These are phyloP conservation scores for Lactarius pseudohatsudake DNA, from an alignment of 768 basidiomycete species.

Conservation along the genomic window DNA sequence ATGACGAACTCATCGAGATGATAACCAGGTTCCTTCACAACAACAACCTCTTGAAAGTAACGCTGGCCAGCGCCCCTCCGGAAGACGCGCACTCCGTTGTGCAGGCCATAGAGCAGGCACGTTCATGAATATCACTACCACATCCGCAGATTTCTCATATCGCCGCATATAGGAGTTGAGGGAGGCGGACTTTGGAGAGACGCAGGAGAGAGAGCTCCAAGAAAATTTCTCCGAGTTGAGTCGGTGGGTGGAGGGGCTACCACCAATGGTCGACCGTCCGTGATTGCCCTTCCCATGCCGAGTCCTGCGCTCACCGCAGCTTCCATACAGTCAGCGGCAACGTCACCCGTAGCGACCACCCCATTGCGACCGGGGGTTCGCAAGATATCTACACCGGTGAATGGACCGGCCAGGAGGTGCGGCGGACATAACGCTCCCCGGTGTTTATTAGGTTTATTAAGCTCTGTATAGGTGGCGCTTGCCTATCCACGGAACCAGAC, in stretches of 20 bases:
- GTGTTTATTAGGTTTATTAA: not conserved
- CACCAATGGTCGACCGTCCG: conserved; percentile 28
- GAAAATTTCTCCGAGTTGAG: conserved; percentile 26
- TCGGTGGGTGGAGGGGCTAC: conserved; percentile 20
- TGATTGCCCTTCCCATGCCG: not conserved
- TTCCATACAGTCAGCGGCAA: conserved; percentile 21
- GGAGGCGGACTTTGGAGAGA: conserved; percentile 17
- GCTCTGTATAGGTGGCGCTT: conserved; percentile 10
- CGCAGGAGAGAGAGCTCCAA: conserved; percentile 24
- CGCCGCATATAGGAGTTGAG: conserved; percentile 14
- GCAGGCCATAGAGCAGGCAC: conserved; percentile 25
- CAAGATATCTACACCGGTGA: conserved; percentile 28
- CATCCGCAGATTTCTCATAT: not conserved
- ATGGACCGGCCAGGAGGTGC: conserved; percentile 22
- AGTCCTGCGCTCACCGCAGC: not conserved
- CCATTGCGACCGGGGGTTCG: conserved; percentile 22
- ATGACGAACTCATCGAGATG: conserved; percentile 25
- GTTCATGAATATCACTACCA: not conserved
- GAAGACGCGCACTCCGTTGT: conserved; percentile 23
- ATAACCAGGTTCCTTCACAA: conserved; percentile 20
- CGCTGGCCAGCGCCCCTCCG: conserved; percentile 10
- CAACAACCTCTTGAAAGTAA: conserved; percentile 10
- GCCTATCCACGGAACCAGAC: conserved; percentile 21
- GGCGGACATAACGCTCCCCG: not conserved
- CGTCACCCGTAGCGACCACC: conserved; percentile 12